Conservation (phyloP, 1,284 basidiomycete genomes). For the Crepidotus sp. region DNA sequence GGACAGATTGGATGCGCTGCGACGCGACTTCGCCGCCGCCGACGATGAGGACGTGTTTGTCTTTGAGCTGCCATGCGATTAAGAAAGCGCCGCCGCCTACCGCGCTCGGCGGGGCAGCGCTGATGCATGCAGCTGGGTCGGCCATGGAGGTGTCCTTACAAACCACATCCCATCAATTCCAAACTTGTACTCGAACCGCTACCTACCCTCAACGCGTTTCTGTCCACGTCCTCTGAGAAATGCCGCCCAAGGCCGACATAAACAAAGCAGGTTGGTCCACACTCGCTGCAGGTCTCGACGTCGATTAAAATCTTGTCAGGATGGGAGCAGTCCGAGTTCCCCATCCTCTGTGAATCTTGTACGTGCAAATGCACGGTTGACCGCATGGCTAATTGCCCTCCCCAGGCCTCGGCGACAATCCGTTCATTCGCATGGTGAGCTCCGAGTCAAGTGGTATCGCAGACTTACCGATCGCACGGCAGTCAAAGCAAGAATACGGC, state of each 20-base stretch:
- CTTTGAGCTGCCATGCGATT: slow-evolving; percentile 81
- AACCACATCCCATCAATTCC: not conserved
- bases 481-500: slow-evolving; percentile 96
- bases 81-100: slow-evolving; percentile 50
- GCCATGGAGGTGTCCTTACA: slow-evolving; percentile 1
- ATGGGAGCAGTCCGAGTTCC: slow-evolving; percentile 80
- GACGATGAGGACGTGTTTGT: slow-evolving; percentile 74
- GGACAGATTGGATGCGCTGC: slow-evolving; percentile 65
- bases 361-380: too few species aligned
- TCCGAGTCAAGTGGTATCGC: not conserved
- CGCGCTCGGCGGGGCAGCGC: slow-evolving; percentile 2
- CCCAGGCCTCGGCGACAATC: slow-evolving; percentile 77
- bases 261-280: slow-evolving; percentile 73
- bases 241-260: slow-evolving; percentile 73
- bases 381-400: too few species aligned
- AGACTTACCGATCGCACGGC: not conserved
- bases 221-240: not conserved
- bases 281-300: not conserved
- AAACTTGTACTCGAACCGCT: not conserved
- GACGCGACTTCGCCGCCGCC: slow-evolving; percentile 87
- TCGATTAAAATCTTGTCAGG: not conserved
- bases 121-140: slow-evolving; percentile 1
- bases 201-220: not conserved
- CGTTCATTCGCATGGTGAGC: slow-evolving; percentile 82
- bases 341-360: slow-evolving; percentile 90